These are phyloP conservation scores for Schizonepeta tenuifolia DNA, from an alignment of 257 asterid genomes.

Conservation along the genomic window DNA sequence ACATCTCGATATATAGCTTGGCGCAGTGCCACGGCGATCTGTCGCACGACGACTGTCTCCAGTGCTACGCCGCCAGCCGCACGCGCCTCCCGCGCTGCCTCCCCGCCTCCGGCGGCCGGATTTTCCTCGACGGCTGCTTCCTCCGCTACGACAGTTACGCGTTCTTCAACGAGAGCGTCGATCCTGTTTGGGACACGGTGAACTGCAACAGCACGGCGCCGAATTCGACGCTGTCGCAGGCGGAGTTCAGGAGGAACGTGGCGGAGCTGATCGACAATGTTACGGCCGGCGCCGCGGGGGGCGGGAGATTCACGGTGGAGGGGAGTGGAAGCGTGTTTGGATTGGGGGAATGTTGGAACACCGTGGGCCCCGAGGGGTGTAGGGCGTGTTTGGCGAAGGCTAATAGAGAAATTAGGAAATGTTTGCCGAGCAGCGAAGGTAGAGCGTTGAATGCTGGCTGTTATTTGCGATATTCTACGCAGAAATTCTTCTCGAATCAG, in stretches of 20 bases:
- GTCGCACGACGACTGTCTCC: slow-evolving; percentile 71
- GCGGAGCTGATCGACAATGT: slow-evolving; percentile 53
- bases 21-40: slow-evolving; percentile 75
- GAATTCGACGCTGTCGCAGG: slow-evolving; percentile 26
- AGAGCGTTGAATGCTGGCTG: slow-evolving; percentile 84
- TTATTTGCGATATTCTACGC: slow-evolving; percentile 78
- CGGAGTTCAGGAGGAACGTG: slow-evolving; percentile 42
- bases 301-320: slow-evolving; percentile 50
- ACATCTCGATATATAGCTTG: slow-evolving; percentile 48
- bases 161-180: slow-evolving; percentile 60
- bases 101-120: slow-evolving; percentile 59
- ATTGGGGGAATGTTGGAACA: slow-evolving; percentile 90
- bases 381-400: slow-evolving; percentile 78
- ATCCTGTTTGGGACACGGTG: slow-evolving; percentile 44
- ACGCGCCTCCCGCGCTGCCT: slow-evolving; percentile 80
- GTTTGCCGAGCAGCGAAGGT: slow-evolving; percentile 80
- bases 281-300: slow-evolving; percentile 48
- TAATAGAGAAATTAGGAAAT: slow-evolving; percentile 45
- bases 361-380: slow-evolving; percentile 64
- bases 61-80: slow-evolving; percentile 78
- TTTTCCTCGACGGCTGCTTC: slow-evolving; percentile 87
- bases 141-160: slow-evolving; percentile 67
- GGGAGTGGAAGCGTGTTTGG: slow-evolving; percentile 70
- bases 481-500: slow-evolving; percentile 57
- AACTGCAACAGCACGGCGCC: slow-evolving; percentile 58